Evolutionary conservation across 163 green algal genomes (phyloP).

Genomic region (Chloromonas sp.): DNA sequence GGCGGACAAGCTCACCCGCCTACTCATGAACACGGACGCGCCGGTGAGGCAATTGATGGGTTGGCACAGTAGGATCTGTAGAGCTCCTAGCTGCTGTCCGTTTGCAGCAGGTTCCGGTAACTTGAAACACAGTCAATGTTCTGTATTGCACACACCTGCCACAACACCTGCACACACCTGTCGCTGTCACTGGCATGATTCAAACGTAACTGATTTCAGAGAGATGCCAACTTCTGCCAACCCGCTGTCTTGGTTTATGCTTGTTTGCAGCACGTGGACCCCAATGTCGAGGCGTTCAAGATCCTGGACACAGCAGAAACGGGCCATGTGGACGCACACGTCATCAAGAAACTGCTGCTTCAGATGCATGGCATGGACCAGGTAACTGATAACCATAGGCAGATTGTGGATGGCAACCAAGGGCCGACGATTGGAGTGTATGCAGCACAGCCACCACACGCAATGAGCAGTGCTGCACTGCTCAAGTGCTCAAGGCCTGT

Average conservation of each 20-base stretch:
- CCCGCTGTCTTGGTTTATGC: no score
- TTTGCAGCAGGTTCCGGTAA: not conserved
- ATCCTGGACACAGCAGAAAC: slow-evolving; percentile 17
- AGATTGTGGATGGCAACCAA: not conserved
- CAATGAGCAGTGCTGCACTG: no score
- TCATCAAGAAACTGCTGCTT: slow-evolving; percentile 4
- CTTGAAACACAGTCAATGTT: not conserved
- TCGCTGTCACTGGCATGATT: no score
- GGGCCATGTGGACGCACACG: slow-evolving; percentile 15
- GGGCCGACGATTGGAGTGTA: not conserved
- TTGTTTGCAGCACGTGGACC: slow-evolving; percentile 1
- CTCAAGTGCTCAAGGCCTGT: not conserved
- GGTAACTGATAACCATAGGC: not conserved
- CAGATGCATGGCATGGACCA: slow-evolving; percentile 3
- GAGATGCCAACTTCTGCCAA: no score
- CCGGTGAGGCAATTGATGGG: not conserved
- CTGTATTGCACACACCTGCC: not conserved
- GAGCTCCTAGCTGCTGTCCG: not conserved
- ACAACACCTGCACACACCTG: not conserved
- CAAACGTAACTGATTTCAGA: no score
- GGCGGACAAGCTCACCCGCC: slow-evolving; percentile 19
- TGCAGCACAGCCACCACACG: no score
- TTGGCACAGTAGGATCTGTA: not conserved
- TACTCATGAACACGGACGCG: slow-evolving; percentile 11
- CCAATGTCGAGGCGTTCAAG: slow-evolving; percentile 20